These are phyloP conservation scores for Antrodiella citrinella DNA, from an alignment of 768 basidiomycete genomes.

Conservation along the genomic window DNA sequence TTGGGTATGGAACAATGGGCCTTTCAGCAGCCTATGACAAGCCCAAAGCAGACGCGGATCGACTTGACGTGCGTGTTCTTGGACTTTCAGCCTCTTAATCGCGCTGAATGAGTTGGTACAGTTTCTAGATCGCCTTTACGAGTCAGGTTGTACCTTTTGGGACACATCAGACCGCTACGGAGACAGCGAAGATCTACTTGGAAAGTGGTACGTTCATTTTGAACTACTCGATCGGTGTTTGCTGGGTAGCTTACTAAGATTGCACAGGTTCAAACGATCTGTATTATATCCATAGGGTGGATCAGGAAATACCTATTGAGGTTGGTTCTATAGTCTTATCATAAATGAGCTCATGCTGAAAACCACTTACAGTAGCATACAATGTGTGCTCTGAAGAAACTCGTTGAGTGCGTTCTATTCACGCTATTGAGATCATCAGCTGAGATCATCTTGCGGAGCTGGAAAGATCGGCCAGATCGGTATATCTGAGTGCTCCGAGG, in stretches of 20 bases:
- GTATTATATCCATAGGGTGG: slow-evolving; percentile 21
- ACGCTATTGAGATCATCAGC: neutral
- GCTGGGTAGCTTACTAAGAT: neutral
- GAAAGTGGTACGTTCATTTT: slow-evolving; percentile 27
- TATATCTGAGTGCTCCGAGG: slow-evolving; percentile 28
- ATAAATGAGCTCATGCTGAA: neutral
- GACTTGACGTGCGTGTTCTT: slow-evolving; percentile 38
- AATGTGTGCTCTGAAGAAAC: slow-evolving; percentile 11
- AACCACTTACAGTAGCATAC: neutral
- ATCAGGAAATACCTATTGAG: slow-evolving; percentile 6
- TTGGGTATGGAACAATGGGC: slow-evolving; percentile 59
- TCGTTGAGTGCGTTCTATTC: slow-evolving; percentile 5
- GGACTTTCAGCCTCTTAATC: neutral
- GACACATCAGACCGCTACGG: slow-evolving; percentile 37
- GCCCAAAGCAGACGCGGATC: slow-evolving; percentile 42
- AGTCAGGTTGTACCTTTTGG: slow-evolving; percentile 37
- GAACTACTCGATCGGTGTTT: no score
- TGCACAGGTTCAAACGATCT: slow-evolving; percentile 40
- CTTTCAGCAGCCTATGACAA: slow-evolving; percentile 40
- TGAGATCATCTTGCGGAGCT: slow-evolving; percentile 10
- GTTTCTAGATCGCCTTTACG: slow-evolving; percentile 35
- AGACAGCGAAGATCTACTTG: slow-evolving; percentile 37
- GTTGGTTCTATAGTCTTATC: neutral
- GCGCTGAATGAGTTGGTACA: slow-evolving; percentile 8
- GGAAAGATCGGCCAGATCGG: slow-evolving; percentile 31